Base-by-base conservation (phyloP, 129 eudicot genomes). In the Apium graveolens region DNA sequence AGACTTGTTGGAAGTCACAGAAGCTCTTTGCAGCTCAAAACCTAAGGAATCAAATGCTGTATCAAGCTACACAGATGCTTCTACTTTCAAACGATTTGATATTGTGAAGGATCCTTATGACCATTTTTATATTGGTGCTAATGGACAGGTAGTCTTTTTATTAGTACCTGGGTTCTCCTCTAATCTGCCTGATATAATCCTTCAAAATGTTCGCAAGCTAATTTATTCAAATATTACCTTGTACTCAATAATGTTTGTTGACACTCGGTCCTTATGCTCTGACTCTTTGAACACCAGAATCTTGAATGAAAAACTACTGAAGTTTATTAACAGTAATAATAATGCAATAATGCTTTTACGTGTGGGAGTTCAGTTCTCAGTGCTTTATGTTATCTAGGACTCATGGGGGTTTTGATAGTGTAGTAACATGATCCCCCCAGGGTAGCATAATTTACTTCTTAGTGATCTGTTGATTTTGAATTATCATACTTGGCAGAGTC, bases 81-180 rank as follows among this genome's bases (percentile, higher is more conserved):
- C 80, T 75, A 48, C 86, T 80, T 92, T 96, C 83, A 92, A 82
- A 83, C 88, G 96, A 66, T 96, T 96, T 87, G 99, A 96, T 84
- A 90, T 91, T 44, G 93, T 86, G 26, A 90, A 88, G 83, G 92
- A 92, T 79, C 99, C 99, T 42, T 79, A 31, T n/a, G 99, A 92
- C 76, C 97, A 96, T 85, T 79, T 89, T 78, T 96, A 81, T 83
- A 84, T 87, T 84, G 90, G 89, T 76, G 82, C 90, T 74, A 85
- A 44, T 78, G 84, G 85, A 78, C 90, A 85, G 86, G 99, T 96
- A 32, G 82, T 84, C 89, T 65, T 29, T 76, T 14, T 74, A 44
- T 34, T 42, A 27, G 26, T 43, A 57, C 77, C 29, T n/a, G 9
- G 39, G 44, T 44, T 44, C n/a, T 12, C 53, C 53, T 70, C 42